These are phyloP conservation scores for Tylopilus sp. DNA, from an alignment of 768 basidiomycete genomes.

Conservation along the genomic window DNA sequence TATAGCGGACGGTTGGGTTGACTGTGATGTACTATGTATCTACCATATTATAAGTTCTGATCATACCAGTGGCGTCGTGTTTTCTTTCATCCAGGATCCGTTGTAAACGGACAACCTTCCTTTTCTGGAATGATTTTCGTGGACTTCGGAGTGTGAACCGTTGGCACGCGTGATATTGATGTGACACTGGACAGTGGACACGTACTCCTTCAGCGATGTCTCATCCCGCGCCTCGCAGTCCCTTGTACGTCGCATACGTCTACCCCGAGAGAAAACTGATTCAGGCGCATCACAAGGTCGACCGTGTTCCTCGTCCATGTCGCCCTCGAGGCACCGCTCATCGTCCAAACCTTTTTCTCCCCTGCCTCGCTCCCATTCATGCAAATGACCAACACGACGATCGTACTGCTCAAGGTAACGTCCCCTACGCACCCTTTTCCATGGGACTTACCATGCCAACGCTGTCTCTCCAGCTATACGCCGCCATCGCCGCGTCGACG, in stretches of 20 bases:
- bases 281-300: conserved; percentile 39
- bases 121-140: conserved; percentile 26
- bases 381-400: conserved; percentile 77
- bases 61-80: conserved; percentile 3
- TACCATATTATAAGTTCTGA: conserved; percentile 5
- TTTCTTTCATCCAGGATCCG: too few relatives aligned
- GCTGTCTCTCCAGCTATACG: conserved; percentile 57
- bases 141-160: conserved; percentile 23
- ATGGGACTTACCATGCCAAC: neutral
- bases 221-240: conserved; percentile 31
- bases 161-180: neutral
- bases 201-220: conserved; percentile 10
- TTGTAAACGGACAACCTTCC: too few relatives aligned
- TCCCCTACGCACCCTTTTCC: neutral
- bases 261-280: neutral
- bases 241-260: conserved; percentile 34
- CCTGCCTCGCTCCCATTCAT: conserved; percentile 67
- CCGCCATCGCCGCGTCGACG: conserved; percentile 55
- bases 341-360: conserved; percentile 69
- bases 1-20: neutral
- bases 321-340: conserved; percentile 74
- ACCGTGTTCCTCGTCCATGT: conserved; percentile 75
- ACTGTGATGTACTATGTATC: neutral
- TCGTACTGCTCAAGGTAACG: conserved; percentile 68
- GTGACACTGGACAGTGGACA: neutral